phyloP scores from a whole-genome alignment of 208 protist genomes.

The Acanthamoeba healyi region DNA sequence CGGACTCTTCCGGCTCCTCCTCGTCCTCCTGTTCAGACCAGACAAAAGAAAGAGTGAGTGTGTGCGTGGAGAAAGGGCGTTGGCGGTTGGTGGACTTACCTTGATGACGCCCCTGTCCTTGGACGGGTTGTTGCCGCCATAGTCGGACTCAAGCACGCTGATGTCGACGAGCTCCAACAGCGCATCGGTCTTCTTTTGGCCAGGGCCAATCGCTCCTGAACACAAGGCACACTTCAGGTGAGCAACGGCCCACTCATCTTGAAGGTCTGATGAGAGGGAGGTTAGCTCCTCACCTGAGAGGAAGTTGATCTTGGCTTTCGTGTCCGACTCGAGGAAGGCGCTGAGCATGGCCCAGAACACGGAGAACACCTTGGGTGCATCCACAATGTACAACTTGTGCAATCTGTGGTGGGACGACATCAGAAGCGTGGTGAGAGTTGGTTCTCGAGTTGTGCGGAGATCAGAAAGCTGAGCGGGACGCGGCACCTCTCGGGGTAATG shows the following conservation, averaged over 20 bases:
- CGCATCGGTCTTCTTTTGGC: constrained; percentile 41
- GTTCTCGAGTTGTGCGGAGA: no score
- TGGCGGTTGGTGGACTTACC: background rate
- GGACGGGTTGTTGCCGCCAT: constrained; percentile 38
- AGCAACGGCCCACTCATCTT: background rate
- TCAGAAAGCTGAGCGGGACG: no score
- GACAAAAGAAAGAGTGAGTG: background rate
- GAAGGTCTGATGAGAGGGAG: background rate
- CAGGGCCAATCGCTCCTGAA: background rate
- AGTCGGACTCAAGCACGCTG: background rate
- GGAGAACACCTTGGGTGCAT: constrained; percentile 51
- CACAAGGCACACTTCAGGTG: background rate
- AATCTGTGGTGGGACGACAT: background rate
- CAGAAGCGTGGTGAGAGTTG: no score
- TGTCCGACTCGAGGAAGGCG: constrained; percentile 44
- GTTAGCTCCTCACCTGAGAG: background rate
- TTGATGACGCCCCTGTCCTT: constrained; percentile 35
- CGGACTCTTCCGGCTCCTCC: background rate
- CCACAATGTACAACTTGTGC: constrained; percentile 38
- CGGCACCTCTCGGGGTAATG: constrained; percentile 51
- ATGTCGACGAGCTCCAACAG: constrained; percentile 10
- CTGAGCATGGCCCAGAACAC: constrained; percentile 54
- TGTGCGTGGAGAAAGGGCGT: no score
- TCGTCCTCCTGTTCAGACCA: background rate
- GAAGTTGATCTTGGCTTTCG: constrained; percentile 56